Base-by-base conservation (phyloP, 352 stramenopile genomes). In the Phytophthora chlamydospora region DNA sequence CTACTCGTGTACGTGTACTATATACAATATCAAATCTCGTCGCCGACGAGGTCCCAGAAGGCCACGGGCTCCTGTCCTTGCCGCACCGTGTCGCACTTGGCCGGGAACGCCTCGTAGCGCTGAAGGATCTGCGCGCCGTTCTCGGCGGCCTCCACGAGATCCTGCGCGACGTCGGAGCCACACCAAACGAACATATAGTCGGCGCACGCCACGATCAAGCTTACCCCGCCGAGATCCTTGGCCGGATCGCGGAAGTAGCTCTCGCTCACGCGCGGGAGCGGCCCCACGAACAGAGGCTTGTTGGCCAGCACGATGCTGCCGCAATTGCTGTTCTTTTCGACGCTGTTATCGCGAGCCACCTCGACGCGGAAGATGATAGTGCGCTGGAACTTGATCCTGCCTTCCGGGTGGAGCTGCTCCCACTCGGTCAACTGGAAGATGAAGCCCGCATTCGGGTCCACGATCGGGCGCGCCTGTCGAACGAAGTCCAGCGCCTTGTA, bases 371-470 rank as follows among this genome's bases (percentile, higher is more conserved):
- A 95, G 16, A 92, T 65, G 7, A 90, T 73, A 1, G 78, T 62
- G 2, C 73, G 57, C 53, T 90, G 66, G 35, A 90, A 70, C 32
- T 76, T 68, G 29, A 90, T 58, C 24, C 64, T 61, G 24, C 82
- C 78, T 31, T 80, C 63, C 35, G 74, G 58, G 31, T 85, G 85
- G 34, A 90, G 58, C 14, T 90, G 76, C 45, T 96, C 87, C 88
- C 88, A 96, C 63, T 96, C 88, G 32, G 84, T 95, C 9, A 96
- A 60, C 62, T 96, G 88, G 59, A 96, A 95, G 51, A 96, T 92
- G 47, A 96, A 96, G 11, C 86, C 86, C 17, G 82, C 83, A 56
- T 96, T 96, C 17, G 88, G 88, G 44, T 95, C 85, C 16, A 95
- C 87, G 11, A 89, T 85, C 2, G 86, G 83, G 0, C 88, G 73